Conservation (phyloP, 2,329 filamentous ascomycete species). For the Exophiala oligosperma region DNA sequence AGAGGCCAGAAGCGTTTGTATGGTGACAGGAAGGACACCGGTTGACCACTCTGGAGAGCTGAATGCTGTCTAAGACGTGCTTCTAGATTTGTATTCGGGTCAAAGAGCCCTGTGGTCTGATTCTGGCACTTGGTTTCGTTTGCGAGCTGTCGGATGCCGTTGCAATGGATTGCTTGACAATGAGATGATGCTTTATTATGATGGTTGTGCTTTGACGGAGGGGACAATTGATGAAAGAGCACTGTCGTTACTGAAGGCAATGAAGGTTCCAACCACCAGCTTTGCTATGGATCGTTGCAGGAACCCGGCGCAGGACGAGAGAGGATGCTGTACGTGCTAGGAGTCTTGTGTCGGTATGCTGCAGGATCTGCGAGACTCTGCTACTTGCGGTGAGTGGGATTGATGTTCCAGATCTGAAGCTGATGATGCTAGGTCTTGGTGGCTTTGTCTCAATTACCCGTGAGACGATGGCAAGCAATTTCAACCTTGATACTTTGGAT, state of each 20-base stretch:
- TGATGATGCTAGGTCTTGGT: constrained; percentile 14
- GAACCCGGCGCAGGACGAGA: constrained; percentile 15
- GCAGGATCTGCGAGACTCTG: constrained; percentile 13
- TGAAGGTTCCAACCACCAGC: constrained; percentile 9
- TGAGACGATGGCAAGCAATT: constrained; percentile 15
- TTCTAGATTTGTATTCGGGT: constrained; percentile 15
- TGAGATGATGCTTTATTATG: constrained; percentile 12
- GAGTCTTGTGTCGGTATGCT: constrained; percentile 15
- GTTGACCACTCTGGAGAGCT: constrained; percentile 4
- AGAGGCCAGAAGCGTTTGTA: constrained; percentile 1
- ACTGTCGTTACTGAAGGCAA: constrained; percentile 18
- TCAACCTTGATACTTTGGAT: constrained; percentile 16
- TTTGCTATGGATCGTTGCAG: constrained; percentile 24
- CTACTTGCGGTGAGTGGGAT: constrained; percentile 20
- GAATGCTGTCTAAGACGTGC: constrained; percentile 10
- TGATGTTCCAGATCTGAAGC: constrained; percentile 8
- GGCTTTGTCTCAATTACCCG: constrained; percentile 27
- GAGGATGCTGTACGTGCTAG: constrained; percentile 3
- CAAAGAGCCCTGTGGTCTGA: background rate
- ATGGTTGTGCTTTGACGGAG: constrained; percentile 15
- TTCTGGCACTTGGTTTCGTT: constrained; percentile 1
- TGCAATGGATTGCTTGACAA: constrained; percentile 10
- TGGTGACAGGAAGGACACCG: background rate
- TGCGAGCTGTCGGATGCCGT: constrained; percentile 13
- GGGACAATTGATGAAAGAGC: constrained; percentile 22